phyloP scores from a whole-genome alignment of 352 stramenopile species.

The Globisporangium carolinianum region DNA sequence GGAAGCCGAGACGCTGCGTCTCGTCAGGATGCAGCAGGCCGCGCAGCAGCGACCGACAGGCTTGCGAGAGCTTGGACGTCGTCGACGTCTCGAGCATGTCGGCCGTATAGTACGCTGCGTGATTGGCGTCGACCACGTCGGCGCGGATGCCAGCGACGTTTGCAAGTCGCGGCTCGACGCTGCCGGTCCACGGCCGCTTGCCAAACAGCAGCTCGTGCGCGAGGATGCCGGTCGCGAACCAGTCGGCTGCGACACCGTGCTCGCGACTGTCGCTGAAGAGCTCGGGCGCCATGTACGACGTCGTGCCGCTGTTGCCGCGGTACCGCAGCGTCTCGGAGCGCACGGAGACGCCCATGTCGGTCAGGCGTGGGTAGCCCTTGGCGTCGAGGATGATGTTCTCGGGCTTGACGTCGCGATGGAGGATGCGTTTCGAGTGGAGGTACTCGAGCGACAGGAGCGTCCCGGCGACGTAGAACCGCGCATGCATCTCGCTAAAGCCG shows the following conservation, averaged over 20 bases:
- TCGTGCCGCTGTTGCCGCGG: constrained; percentile 51
- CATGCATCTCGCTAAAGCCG: constrained; percentile 49
- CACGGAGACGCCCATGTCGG: constrained; percentile 71
- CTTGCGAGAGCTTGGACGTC: constrained; percentile 16
- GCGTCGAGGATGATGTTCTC: constrained; percentile 84
- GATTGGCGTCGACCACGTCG: constrained; percentile 17
- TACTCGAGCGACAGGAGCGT: constrained; percentile 58
- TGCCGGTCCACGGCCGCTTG: constrained; percentile 33
- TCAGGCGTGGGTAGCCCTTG: constrained; percentile 63
- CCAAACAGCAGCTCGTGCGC: constrained; percentile 44
- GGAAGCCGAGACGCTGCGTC: constrained; percentile 28
- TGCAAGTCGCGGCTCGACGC: constrained; percentile 26
- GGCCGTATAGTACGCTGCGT: constrained; percentile 42
- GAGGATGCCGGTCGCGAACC: constrained; percentile 61
- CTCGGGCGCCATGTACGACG: constrained; percentile 67
- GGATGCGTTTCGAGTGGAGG: constrained; percentile 51
- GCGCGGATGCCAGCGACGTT: constrained; percentile 20
- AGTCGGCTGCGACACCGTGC: constrained; percentile 51
- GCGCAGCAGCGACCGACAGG: constrained; percentile 40
- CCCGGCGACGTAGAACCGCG: constrained; percentile 56
- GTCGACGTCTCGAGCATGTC: constrained; percentile 31
- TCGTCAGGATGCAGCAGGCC: constrained; percentile 44
- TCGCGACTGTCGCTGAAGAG: constrained; percentile 46
- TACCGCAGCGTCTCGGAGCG: constrained; percentile 33
- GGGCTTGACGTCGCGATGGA: constrained; percentile 82